Evolutionary conservation across 352 stramenopile species (phyloP).

Genomic region (Phytophthora sojae): DNA sequence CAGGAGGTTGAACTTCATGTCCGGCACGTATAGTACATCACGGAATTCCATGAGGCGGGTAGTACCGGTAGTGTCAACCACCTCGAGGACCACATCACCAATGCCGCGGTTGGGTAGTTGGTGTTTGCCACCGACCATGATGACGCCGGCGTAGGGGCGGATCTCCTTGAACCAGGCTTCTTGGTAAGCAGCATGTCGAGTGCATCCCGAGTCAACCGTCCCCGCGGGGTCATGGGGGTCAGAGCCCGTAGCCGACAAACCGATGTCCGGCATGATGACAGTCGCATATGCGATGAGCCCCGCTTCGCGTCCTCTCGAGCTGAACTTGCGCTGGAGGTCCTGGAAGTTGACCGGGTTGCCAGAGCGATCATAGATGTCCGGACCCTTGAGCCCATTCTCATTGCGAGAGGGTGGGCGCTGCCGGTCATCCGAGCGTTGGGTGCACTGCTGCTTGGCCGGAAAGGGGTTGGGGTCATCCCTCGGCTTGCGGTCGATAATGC

Average conservation of each 20-base stretch:
- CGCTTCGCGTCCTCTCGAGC: not conserved
- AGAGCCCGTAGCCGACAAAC: not conserved
- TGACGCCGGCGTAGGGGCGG: not conserved
- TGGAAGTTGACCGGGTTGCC: constrained; percentile 3
- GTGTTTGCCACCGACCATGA: constrained; percentile 20
- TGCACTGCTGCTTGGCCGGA: not conserved
- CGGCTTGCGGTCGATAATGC: too few relatives aligned
- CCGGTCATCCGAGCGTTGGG: not conserved
- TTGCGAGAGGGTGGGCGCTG: not conserved
- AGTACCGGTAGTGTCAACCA: not conserved
- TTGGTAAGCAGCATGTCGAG: not conserved
- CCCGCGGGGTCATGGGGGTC: constrained; percentile 7
- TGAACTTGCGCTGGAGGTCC: constrained; percentile 2
- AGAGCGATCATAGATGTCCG: constrained; percentile 7
- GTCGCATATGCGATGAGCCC: constrained; percentile 13
- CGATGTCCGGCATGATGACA: not conserved
- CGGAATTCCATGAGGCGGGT: not conserved
- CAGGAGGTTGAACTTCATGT: constrained; percentile 25
- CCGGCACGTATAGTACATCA: constrained; percentile 7
- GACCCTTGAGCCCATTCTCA: not conserved
- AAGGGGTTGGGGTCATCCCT: too few relatives aligned
- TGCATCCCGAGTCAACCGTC: constrained; percentile 25
- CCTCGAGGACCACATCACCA: constrained; percentile 4
- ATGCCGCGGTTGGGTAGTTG: not conserved
- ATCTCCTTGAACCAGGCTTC: constrained; percentile 22